Evolutionary conservation across 768 basidiomycete genomes (phyloP).

Genomic region (Podaxis mareebaensis): DNA sequence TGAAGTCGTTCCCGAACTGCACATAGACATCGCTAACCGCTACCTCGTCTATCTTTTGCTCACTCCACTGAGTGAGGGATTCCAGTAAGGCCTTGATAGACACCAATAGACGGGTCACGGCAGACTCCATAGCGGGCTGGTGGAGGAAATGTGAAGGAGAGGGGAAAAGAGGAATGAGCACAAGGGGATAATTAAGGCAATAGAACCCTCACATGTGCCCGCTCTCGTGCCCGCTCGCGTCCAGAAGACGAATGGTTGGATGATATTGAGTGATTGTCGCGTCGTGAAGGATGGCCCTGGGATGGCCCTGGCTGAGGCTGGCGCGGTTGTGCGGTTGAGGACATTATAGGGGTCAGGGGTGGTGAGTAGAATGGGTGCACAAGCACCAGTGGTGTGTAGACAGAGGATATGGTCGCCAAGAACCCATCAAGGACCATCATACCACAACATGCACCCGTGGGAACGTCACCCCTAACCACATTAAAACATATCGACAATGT

Average conservation of each 20-base stretch:
- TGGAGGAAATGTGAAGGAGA: not conserved
- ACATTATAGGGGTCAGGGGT: constrained; percentile 14
- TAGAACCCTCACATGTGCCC: constrained; percentile 34
- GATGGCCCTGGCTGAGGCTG: constrained; percentile 27
- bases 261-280: constrained; percentile 53
- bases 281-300: constrained; percentile 45
- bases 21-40: constrained; percentile 98
- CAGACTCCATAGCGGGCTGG: constrained; percentile 83
- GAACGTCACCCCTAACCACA: not conserved
- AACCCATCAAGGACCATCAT: not conserved
- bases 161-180: constrained; percentile 13
- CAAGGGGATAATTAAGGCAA: constrained; percentile 7
- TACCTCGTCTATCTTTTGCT: constrained; percentile 64
- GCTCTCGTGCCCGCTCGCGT: constrained; percentile 37
- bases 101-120: constrained; percentile 89
- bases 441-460: constrained; percentile 6
- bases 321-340: constrained; percentile 26
- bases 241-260: constrained; percentile 42
- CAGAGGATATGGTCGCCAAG: not conserved
- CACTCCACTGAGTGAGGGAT: constrained; percentile 83
- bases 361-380: constrained; percentile 3
- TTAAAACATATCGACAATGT: not conserved
- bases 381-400: not conserved
- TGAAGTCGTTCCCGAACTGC: constrained; percentile 95
- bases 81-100: constrained; percentile 96